These are phyloP conservation scores for Flaveria ramosissima DNA, from an alignment of 129 eudicot genomes.

Conservation along the genomic window DNA sequence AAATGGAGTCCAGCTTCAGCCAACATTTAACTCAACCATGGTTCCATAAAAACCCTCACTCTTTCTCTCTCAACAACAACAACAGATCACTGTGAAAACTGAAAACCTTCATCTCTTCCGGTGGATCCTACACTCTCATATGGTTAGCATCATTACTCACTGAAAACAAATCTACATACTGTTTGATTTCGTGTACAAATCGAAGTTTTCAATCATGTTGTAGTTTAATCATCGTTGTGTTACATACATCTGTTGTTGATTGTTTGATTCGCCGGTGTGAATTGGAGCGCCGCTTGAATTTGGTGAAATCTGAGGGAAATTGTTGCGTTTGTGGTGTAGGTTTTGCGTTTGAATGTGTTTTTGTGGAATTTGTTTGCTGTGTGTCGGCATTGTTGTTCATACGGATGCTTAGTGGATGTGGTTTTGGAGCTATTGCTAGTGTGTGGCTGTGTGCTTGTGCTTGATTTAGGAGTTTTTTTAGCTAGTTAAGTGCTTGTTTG, in stretches of 20 bases:
- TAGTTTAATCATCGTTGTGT: background rate
- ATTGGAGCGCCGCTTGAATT: background rate
- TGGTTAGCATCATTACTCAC: constrained; percentile 28
- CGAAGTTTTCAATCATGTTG: background rate
- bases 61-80: constrained; percentile 14
- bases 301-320: constrained; percentile 1
- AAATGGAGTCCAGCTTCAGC: constrained; percentile 29
- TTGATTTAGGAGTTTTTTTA: background rate
- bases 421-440: background rate
- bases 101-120: background rate
- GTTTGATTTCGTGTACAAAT: constrained; percentile 11
- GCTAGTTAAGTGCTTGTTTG: background rate
- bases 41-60: constrained; percentile 19
- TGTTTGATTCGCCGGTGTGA: constrained; percentile 22
- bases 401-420: background rate
- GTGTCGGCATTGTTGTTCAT: constrained; percentile 30
- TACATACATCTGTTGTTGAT: background rate
- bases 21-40: constrained; percentile 23
- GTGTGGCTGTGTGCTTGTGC: constrained; percentile 3
- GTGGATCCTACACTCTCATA: constrained; percentile 24
- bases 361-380: constrained; percentile 12
- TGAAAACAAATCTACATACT: constrained; percentile 1
- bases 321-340: constrained; percentile 13
- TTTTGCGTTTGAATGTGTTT: background rate
- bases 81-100: constrained; percentile 34